Evolutionary conservation across 2,329 filamentous ascomycete genomes (phyloP).

Genomic region (Waltergamsia citrina): DNA sequence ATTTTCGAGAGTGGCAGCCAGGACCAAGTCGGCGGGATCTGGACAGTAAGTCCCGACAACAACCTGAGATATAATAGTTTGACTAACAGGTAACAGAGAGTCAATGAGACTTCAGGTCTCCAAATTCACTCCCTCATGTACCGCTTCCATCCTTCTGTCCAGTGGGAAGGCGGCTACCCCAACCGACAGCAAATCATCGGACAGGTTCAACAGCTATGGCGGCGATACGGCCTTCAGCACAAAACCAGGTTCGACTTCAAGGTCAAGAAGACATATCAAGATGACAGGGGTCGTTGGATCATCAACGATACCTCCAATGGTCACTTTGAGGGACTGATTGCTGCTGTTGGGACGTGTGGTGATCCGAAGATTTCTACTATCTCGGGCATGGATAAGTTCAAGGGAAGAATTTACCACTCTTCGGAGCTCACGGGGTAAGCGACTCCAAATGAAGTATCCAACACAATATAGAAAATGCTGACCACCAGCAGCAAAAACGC

Average conservation of each 20-base stretch:
- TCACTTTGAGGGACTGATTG: constrained; percentile 69
- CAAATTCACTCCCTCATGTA: constrained; percentile 87
- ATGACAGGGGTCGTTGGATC: constrained; percentile 62
- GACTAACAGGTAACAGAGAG: constrained; percentile 36
- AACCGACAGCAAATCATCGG: constrained; percentile 64
- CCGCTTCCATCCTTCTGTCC: constrained; percentile 72
- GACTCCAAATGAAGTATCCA: not conserved
- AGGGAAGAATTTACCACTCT: constrained; percentile 66
- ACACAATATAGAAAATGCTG: not conserved
- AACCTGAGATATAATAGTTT: not conserved
- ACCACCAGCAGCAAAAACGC: constrained; percentile 45
- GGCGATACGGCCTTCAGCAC: constrained; percentile 60
- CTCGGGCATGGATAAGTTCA: constrained; percentile 61
- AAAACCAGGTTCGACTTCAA: constrained; percentile 63
- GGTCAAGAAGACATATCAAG: constrained; percentile 61
- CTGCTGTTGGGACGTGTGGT: constrained; percentile 72
- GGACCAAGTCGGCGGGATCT: constrained; percentile 66
- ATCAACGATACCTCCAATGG: constrained; percentile 64
- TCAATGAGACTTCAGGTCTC: constrained; percentile 73
- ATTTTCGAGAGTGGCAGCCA: constrained; percentile 66
- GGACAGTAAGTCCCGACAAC: constrained; percentile 48
- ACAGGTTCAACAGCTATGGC: constrained; percentile 65
- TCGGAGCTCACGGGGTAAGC: constrained; percentile 56
- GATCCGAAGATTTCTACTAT: constrained; percentile 65
- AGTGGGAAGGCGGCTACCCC: constrained; percentile 70